phyloP scores from a whole-genome alignment of 768 basidiomycete genomes.

The Boletales sp. region DNA sequence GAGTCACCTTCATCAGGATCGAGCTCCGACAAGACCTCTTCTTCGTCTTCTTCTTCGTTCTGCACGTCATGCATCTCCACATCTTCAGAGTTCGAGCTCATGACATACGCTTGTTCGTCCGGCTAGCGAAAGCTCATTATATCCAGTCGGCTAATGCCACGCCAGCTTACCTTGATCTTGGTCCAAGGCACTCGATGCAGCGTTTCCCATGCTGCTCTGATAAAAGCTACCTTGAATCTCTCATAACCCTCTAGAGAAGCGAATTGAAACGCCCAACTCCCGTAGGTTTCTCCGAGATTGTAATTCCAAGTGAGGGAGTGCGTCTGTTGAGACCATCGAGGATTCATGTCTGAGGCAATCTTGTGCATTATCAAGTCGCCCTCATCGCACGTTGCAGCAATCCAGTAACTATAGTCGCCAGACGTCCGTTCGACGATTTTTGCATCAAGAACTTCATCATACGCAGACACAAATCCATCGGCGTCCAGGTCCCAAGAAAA shows the following conservation, averaged over 20 bases:
- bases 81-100: slow-evolving; percentile 73
- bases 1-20: slow-evolving; percentile 56
- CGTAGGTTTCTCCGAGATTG: slow-evolving; percentile 49
- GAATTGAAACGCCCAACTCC: slow-evolving; percentile 86
- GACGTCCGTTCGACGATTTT: slow-evolving; percentile 47
- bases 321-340: slow-evolving; percentile 57
- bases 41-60: slow-evolving; percentile 76
- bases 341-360: slow-evolving; percentile 67
- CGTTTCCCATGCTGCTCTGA: slow-evolving; percentile 75
- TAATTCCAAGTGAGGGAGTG: slow-evolving; percentile 89
- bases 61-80: slow-evolving; percentile 83
- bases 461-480: slow-evolving; percentile 42
- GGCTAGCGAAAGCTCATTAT: slow-evolving; percentile 35
- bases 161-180: slow-evolving; percentile 66
- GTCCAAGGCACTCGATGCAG: slow-evolving; percentile 69
- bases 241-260: slow-evolving; percentile 50
- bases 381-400: slow-evolving; percentile 50
- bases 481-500: slow-evolving; percentile 57
- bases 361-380: slow-evolving; percentile 57
- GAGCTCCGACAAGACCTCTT: slow-evolving; percentile 69
- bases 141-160: background rate
- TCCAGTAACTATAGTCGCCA: slow-evolving; percentile 52
- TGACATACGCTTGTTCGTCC: slow-evolving; percentile 85
- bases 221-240: slow-evolving; percentile 59
- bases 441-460: slow-evolving; percentile 53